Percentiles rank a stretch among this genome's conserved stretches.
These are phyloP conservation scores for Pseudogymnoascus sp. DNA, from an alignment of 2,329 filamentous ascomycete genomes.

Conservation along the genomic window DNA sequence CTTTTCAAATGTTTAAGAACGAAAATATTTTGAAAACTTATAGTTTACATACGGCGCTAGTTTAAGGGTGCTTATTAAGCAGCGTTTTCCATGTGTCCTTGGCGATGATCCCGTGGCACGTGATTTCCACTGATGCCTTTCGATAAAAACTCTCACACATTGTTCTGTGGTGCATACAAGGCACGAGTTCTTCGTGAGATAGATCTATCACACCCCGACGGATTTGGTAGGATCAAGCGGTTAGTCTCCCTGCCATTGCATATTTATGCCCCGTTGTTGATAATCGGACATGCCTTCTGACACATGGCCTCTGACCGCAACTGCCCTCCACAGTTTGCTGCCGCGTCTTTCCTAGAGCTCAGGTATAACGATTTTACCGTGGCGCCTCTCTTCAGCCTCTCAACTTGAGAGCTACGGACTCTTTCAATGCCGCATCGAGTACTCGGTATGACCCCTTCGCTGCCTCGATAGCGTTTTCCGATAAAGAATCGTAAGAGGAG, in stretches of 20 bases:
- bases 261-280: not conserved
- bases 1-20: not conserved
- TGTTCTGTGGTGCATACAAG: not conserved
- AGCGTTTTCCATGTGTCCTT: not conserved
- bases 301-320: constrained; percentile 1
- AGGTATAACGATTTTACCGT: not conserved
- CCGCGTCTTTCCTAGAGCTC: not conserved
- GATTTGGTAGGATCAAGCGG: not conserved
- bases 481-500: constrained; percentile 40
- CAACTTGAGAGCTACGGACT: constrained; percentile 37
- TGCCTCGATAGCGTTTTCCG: constrained; percentile 56
- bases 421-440: constrained; percentile 51
- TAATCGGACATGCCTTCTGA: constrained; percentile 1
- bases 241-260: not conserved
- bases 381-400: not conserved
- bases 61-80: constrained; percentile 4
- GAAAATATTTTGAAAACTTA: constrained; percentile 4
- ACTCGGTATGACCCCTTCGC: constrained; percentile 51
- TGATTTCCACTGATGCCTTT: not conserved
- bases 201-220: not conserved
- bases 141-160: not conserved
- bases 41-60: constrained; percentile 2
- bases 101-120: not conserved
- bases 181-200: not conserved
- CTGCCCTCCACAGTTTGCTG: not conserved